Base-by-base conservation (phyloP, 2,329 filamentous ascomycete genomes). In the Escovopsis sp. region DNA sequence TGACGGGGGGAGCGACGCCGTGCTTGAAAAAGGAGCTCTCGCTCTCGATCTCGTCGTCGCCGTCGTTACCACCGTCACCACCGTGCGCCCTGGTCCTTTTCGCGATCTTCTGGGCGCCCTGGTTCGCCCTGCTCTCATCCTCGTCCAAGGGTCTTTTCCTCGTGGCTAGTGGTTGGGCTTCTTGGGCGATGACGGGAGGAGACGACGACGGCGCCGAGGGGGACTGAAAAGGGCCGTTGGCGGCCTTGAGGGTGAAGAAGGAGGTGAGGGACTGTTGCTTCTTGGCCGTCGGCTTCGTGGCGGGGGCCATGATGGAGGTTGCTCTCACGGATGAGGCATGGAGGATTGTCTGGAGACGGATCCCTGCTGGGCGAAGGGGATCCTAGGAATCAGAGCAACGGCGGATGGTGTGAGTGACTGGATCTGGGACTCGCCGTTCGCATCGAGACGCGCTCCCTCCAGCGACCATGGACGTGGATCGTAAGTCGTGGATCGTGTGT, bases 201-300 rank as follows among this genome's bases (percentile, higher is more conserved):
- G 39, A 41, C 28, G 48, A 48, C 19, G 49, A 48, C 38, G 49
- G 49, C 33, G 51, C 45, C 33, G 47, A 51, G 48, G 58, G 54
- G 43, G 60, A 56, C 33, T 62, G 55, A n/a, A 59, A 53, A 23
- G 66, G 52, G 44, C 64, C 66, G 57, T 71, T 72, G 55, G 63
- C 58, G 11, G 73, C 64, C 48, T 73, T 80, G 12, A 76, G 77
- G 1, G 77, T 74, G 58, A 94, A 94, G 63, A 94, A 94, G 56
- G 79, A 88, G 3, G 85, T 91, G 47, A 95, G 80, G 1, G 85
- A 85, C 50, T 81, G 75, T 56, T 95, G 85, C 53, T 81, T 84
- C 61, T 82, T 83, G 43, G 59, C 64, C 26, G 62, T 51, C 0
- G 64, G 50, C 41, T 67, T 67, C 1, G 67, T 45, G 35, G 51